phyloP scores from a whole-genome alignment of 139 green algal genomes.

The Coelastrella sp. region DNA sequence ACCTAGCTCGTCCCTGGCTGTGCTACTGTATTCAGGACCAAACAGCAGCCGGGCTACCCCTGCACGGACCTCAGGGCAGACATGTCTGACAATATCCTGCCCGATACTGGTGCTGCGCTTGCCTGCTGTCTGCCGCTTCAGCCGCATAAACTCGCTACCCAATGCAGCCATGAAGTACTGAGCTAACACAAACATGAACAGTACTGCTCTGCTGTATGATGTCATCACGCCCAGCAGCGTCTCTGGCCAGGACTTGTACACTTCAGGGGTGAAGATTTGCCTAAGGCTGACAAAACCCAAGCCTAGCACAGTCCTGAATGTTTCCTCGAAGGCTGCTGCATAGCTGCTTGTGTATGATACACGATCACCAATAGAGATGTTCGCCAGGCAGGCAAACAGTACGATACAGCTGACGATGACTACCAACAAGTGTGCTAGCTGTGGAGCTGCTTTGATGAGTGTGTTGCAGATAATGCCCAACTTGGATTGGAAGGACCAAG shows the following conservation, averaged over 20 bases:
- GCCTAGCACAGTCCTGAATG: conserved; percentile 43
- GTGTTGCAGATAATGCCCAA: conserved; percentile 62
- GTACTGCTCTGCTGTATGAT: conserved; percentile 22
- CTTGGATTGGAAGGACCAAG: conserved; percentile 56
- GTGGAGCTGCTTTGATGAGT: conserved; percentile 33
- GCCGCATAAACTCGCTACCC: conserved; percentile 26
- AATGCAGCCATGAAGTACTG: conserved; percentile 57
- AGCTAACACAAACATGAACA: conserved; percentile 50
- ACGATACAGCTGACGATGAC: conserved; percentile 36
- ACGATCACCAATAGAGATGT: conserved; percentile 18
- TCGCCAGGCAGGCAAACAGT: conserved; percentile 39
- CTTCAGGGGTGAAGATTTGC: neutral
- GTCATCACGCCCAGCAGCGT: neutral
- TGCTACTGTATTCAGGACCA: neutral
- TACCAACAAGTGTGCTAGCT: conserved; percentile 51
- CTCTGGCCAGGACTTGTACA: conserved; percentile 2
- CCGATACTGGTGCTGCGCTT: neutral
- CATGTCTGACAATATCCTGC: conserved; percentile 27
- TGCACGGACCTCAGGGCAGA: neutral
- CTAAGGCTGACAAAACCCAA: neutral
- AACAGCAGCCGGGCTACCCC: neutral
- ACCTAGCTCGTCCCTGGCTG: neutral
- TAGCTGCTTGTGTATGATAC: neutral
- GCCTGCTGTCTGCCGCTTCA: conserved; percentile 34
- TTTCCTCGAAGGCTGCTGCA: conserved; percentile 18